These are phyloP conservation scores for Aspergillus sp. DNA, from an alignment of 2,329 filamentous ascomycete genomes.

Conservation along the genomic window DNA sequence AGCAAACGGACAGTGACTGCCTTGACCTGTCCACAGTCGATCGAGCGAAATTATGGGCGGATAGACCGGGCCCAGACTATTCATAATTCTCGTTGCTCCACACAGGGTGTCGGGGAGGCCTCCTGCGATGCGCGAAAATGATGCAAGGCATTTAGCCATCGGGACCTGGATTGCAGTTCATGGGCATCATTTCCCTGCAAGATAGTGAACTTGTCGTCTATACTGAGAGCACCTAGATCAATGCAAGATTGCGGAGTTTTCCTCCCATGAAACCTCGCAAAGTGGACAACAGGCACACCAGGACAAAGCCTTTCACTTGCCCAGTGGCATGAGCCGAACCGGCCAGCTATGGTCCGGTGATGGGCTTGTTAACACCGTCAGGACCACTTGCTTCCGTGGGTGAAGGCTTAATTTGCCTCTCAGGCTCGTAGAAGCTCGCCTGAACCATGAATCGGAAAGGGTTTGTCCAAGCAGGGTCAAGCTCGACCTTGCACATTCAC, in stretches of 20 bases:
- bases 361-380: neutral
- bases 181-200: neutral
- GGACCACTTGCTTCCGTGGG: constrained; percentile 12
- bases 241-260: neutral
- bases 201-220: neutral
- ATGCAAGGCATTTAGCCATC: neutral
- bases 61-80: neutral
- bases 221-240: neutral
- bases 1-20: neutral
- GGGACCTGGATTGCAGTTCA: neutral
- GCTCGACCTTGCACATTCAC: neutral
- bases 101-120: constrained; percentile 2
- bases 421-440: constrained; percentile 10
- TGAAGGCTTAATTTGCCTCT: constrained; percentile 11
- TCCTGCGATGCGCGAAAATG: neutral
- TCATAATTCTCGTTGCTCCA: constrained; percentile 1
- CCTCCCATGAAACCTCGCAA: neutral
- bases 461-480: constrained; percentile 12
- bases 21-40: neutral
- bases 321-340: neutral
- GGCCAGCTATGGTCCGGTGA: neutral
- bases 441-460: constrained; percentile 13
- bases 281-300: neutral
- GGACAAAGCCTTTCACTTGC: neutral
- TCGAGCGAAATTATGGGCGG: neutral